Evolutionary conservation across 805 yeast species (phyloP).

Genomic region (Barnettozyma sp.): DNA sequence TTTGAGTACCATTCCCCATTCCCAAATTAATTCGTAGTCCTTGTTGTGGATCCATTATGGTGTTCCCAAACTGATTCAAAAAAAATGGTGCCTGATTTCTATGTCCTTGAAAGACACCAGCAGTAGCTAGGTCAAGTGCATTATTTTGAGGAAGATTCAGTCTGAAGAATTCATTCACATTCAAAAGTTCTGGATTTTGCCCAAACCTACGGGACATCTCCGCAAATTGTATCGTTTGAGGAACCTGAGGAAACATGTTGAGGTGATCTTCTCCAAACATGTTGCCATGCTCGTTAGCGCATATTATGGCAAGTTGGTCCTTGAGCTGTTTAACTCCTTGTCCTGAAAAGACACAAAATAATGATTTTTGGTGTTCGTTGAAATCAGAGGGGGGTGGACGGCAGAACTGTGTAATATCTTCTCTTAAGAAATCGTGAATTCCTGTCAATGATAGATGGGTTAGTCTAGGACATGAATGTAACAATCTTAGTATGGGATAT

Average conservation of each 20-base stretch:
- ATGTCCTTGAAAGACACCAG: background rate
- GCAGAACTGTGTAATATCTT: conserved; percentile 80
- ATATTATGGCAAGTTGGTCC: conserved; percentile 47
- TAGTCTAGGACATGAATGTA: conserved; percentile 75
- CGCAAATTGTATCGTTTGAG: conserved; percentile 1
- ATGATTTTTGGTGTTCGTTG: conserved; percentile 72
- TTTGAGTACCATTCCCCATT: background rate
- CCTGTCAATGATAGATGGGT: conserved; percentile 93
- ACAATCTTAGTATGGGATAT: conserved; percentile 66
- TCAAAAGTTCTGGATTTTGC: background rate
- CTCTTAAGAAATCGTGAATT: conserved; percentile 77
- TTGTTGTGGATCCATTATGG: background rate
- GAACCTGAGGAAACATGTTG: conserved; percentile 2
- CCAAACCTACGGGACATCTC: background rate
- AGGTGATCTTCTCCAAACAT: conserved; percentile 1
- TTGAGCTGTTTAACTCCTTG: conserved; percentile 76
- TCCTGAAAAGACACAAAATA: conserved; percentile 92
- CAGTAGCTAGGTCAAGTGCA: background rate
- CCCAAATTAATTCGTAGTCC: background rate
- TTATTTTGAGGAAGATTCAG: conserved; percentile 1
- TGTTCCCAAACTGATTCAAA: background rate
- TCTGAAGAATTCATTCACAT: conserved; percentile 1
- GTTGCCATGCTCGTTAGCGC: conserved; percentile 1
- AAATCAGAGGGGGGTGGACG: conserved; percentile 92
- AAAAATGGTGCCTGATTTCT: background rate